Conservation (phyloP, 345 rosid species). For the Rhizophora mangle region DNA sequence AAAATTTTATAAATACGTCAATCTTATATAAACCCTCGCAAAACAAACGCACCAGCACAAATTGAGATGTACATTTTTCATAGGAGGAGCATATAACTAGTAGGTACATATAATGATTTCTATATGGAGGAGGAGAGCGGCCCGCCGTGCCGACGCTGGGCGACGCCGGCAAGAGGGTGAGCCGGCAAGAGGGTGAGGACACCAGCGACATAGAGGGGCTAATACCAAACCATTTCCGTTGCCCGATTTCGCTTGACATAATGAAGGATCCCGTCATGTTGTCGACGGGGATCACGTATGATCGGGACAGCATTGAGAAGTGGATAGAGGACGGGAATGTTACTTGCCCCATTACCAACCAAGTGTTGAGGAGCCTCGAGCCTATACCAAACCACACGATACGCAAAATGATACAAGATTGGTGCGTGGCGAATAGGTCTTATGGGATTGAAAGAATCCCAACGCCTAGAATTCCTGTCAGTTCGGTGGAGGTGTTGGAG, state of each 20-base stretch:
- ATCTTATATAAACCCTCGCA: no score
- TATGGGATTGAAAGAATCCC: conserved; percentile 74
- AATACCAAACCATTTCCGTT: conserved; percentile 61
- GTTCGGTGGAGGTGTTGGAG: conserved; percentile 34
- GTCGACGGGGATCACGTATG: conserved; percentile 76
- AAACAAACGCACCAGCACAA: no score
- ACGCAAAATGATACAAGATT: conserved; percentile 66
- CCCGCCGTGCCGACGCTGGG: conserved; percentile 31
- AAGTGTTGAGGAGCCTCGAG: conserved; percentile 45
- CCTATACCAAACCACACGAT: conserved; percentile 73
- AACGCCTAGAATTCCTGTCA: conserved; percentile 72
- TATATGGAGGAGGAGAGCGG: conserved; percentile 47
- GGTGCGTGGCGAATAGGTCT: conserved; percentile 65
- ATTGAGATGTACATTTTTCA: no score
- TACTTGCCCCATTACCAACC: conserved; percentile 71
- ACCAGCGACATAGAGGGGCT: conserved; percentile 34
- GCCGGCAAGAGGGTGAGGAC: background rate
- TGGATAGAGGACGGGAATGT: conserved; percentile 70
- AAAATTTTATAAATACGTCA: no score
- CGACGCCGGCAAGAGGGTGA: background rate
- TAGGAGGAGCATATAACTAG: no score
- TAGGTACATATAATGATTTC: conserved; percentile 36
- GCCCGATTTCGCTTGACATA: conserved; percentile 77
- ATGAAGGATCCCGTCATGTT: conserved; percentile 95
- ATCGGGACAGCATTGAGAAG: conserved; percentile 68